These are phyloP conservation scores for Ophiostoma novo-ulmi DNA, from an alignment of 2,329 filamentous ascomycete genomes.

Conservation along the genomic window DNA sequence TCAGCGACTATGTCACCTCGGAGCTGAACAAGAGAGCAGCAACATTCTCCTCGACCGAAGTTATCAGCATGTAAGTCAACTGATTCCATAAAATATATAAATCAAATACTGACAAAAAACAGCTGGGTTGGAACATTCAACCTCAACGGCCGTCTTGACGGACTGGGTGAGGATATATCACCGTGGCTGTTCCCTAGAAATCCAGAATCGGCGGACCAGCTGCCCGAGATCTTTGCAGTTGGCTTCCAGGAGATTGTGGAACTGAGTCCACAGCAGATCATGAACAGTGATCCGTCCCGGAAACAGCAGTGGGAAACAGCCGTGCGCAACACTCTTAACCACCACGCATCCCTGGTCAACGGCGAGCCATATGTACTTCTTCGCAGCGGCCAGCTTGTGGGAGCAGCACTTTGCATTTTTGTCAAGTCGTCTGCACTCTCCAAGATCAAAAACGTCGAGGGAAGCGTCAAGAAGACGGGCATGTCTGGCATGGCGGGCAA, in stretches of 20 bases:
- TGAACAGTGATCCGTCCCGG: constrained; percentile 89
- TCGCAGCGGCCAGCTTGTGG: constrained; percentile 88
- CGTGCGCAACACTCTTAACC: constrained; percentile 72
- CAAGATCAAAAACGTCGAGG: constrained; percentile 94
- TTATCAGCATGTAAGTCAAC: constrained; percentile 62
- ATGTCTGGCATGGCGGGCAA: constrained; percentile 97
- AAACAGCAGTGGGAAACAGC: constrained; percentile 82
- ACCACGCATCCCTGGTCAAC: constrained; percentile 57
- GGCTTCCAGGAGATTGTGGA: constrained; percentile 99
- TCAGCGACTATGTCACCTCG: constrained; percentile 80
- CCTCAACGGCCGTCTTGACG: constrained; percentile 78
- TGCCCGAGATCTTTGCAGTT: constrained; percentile 81
- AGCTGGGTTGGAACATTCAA: constrained; percentile 82
- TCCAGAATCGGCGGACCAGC: constrained; percentile 46
- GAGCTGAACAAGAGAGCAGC: constrained; percentile 64
- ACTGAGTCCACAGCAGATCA: constrained; percentile 93
- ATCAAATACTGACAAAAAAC: not conserved
- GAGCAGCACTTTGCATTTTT: constrained; percentile 87
- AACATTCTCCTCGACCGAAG: constrained; percentile 70
- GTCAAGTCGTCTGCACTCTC: constrained; percentile 71
- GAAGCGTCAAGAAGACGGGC: constrained; percentile 87
- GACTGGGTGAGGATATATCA: constrained; percentile 72
- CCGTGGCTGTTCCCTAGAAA: constrained; percentile 72
- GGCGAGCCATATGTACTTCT: constrained; percentile 82
- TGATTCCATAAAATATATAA: not conserved